Base-by-base conservation (phyloP, 495 filamentous ascomycete species). In the Penicillium simplicissimum region DNA sequence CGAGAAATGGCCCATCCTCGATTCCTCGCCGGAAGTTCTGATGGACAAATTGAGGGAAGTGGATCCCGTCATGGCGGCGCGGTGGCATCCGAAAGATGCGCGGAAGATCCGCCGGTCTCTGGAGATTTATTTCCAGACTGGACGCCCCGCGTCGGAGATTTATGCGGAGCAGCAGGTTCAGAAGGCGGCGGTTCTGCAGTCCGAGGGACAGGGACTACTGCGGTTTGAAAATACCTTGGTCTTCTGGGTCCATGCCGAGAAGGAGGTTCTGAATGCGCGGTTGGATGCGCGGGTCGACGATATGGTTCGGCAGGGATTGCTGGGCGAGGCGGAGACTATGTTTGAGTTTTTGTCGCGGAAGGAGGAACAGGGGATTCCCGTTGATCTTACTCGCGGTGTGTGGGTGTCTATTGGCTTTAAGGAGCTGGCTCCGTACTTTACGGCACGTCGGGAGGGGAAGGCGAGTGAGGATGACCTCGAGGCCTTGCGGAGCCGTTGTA, bases 401-500 rank as follows among this genome's bases (percentile, higher is more conserved):
- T 98, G 93, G 92, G 87, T 95, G 53, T 94, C 93, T 11, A 98
- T 99, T 65, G 96, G 96, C 0, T 97, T 91, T 72, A 96, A 95
- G 67, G 92, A 99, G 71, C 86, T 97, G 71, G 80, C 88, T 53
- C 80, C 83, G 0, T 96, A 90, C 61, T 77, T 93, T 21, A 60
- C 77, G 4, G 84, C 86, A 8, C 61, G 86, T 28, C 63, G 75
- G 42, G 61, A 77, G 10, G 76, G 65, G 2, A 62, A 67, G 0
- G 51, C 56, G 2, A 73, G 69, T 28, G 67, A 74, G 25, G 63
- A 74, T 42, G 77, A 86, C 28, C 65, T 85, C 1, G 70, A 79
- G 54, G 61, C 63, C 0, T 60, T 86, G 54, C 81, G 73, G 49
- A 28, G 58, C 35, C 61, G 76, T 31, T 82, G 80, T 10, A 68